Evolutionary conservation across 2,329 filamentous ascomycete genomes (phyloP), one percentile per base, ranked within the genome.

Genomic region (Aschersonia sp.): DNA sequence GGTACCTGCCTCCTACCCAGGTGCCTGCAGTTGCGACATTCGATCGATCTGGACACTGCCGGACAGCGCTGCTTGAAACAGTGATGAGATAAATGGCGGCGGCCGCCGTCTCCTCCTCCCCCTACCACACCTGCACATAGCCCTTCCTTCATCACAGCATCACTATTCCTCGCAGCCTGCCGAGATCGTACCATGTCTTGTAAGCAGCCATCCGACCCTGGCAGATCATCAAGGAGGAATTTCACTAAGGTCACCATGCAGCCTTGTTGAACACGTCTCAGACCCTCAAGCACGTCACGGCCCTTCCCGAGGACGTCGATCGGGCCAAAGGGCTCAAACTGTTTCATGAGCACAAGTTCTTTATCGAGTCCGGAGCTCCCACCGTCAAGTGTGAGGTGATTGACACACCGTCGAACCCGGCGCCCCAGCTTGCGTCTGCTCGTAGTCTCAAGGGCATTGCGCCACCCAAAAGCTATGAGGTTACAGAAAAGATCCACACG

Each of bases 341-440:
- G 47, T 68, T 78, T 32, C 73, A 74, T 30, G 67, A 74, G 54
- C 70, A 75, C 53, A 64, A 63, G 35, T 71, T 72, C 60, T 72
- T 76, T 58, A 63, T 79, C 43, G 52, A 62, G 41, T 74, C 70
- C 60, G 68, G 76, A 52, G 74, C 75, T 44, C 72, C 75, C 60
- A 65, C 72, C 58, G 55, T 64, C 50, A 66, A 64, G 43, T 70
- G 66, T 55, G 62, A 68, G 46, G 55, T 55, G 14, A 57, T 72
- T 41, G 53, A 58, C 9, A 55, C 55, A 22, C 52, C 55, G 1
- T 53, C 56, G 11, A 55, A 59, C 35, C 51, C 60, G 1, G 52
- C 55, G 10, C 56, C 57, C n/a, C 56, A 50, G 43, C 57, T 63
- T 9, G 60, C 65, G 2, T 53, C 58, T 10, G 58, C 56, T 12